Evolutionary conservation across 164 flowering plant genomes (phyloP).

Genomic region (Euptelea pleiosperma): DNA sequence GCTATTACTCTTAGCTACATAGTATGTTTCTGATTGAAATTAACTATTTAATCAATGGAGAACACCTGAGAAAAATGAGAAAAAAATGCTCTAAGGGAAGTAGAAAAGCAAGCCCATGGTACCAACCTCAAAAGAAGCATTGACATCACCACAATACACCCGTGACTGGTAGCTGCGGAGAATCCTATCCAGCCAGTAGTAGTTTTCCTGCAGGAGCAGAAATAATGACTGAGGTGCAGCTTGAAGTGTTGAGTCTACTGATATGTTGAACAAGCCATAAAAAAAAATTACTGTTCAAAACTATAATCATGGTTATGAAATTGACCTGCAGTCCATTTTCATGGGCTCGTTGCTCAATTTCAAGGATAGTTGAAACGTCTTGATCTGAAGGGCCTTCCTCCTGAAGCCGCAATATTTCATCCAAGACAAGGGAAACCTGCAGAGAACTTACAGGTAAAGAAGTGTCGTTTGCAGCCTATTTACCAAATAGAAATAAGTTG

Average conservation of each 20-base stretch:
- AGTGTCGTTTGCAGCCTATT: background rate
- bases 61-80: background rate
- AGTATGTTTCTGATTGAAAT: background rate
- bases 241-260: background rate
- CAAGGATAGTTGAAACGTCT: constrained; percentile 82
- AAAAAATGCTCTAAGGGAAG: background rate
- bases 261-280: background rate
- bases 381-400: constrained; percentile 78
- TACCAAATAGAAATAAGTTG: background rate
- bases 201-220: constrained; percentile 66
- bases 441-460: constrained; percentile 2
- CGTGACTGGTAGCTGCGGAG: constrained; percentile 88
- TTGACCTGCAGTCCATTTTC: constrained; percentile 91
- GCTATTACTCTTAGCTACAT: background rate
- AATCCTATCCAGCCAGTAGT: constrained; percentile 86
- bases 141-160: constrained; percentile 67
- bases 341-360: constrained; percentile 96
- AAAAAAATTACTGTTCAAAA: background rate
- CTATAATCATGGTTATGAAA: background rate
- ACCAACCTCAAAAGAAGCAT: constrained; percentile 68
- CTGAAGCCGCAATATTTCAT: constrained; percentile 76
- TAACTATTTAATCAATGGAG: background rate
- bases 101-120: background rate
- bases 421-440: constrained; percentile 84
- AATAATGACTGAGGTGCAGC: constrained; percentile 2